Evolutionary conservation across 352 stramenopile genomes (phyloP).

Genomic region (Elongisporangium anandrum): DNA sequence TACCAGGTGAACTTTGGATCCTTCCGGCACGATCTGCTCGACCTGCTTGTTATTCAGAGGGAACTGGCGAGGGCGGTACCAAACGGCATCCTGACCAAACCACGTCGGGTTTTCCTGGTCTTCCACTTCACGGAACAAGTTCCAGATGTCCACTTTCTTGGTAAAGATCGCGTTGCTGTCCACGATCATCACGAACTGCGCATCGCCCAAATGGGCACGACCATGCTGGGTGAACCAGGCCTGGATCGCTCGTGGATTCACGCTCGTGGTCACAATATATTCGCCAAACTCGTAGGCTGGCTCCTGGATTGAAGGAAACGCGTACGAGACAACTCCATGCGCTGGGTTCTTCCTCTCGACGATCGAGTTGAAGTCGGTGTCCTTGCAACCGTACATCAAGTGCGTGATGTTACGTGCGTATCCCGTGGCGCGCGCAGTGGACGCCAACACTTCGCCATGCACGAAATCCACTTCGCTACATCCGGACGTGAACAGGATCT

Average conservation of each 20-base stretch:
- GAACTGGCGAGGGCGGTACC: slow-evolving; percentile 61
- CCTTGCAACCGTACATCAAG: slow-evolving; percentile 69
- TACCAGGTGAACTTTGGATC: slow-evolving; percentile 35
- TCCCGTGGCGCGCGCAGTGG: slow-evolving; percentile 50
- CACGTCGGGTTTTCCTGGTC: slow-evolving; percentile 40
- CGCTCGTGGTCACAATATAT: slow-evolving; percentile 51
- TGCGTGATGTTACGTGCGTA: slow-evolving; percentile 62
- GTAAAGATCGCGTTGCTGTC: slow-evolving; percentile 82
- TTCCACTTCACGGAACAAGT: slow-evolving; percentile 58
- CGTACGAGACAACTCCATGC: slow-evolving; percentile 35
- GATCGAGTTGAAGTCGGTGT: slow-evolving; percentile 24
- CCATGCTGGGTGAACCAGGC: slow-evolving; percentile 43
- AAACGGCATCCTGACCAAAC: slow-evolving; percentile 77
- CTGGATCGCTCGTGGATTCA: slow-evolving; percentile 51
- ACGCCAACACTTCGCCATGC: slow-evolving; percentile 63
- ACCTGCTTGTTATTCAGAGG: slow-evolving; percentile 37
- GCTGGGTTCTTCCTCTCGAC: slow-evolving; percentile 44
- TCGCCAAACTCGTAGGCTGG: slow-evolving; percentile 44
- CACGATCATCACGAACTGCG: slow-evolving; percentile 65
- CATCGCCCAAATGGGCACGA: neutral
- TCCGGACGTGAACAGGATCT: slow-evolving; percentile 75
- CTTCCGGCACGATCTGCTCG: slow-evolving; percentile 23
- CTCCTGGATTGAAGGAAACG: slow-evolving; percentile 32
- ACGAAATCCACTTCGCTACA: slow-evolving; percentile 62
- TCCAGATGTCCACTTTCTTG: slow-evolving; percentile 72